Evolutionary conservation across 2,329 filamentous ascomycete genomes (phyloP), one percentile per base, ranked within the genome.

Genomic region (Ceratocystis albifundus): DNA sequence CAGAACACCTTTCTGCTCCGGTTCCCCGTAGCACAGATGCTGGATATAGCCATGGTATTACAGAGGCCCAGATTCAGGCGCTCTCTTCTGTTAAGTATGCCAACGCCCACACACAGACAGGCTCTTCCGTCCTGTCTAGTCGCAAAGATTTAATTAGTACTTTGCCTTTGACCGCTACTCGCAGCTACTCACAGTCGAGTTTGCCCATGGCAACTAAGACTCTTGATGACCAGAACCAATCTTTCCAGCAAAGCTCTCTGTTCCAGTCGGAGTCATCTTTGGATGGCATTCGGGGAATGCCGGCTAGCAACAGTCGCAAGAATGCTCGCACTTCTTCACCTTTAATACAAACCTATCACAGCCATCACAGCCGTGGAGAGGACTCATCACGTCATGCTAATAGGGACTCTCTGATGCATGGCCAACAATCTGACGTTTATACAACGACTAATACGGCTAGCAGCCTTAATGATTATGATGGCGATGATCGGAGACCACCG

Each of bases 401-500:
- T 7, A 50, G 41, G 7, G 59, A 32, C 25, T 61, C 64, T 22
- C 25, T 50, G 10, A 45, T n/a, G 30, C n/a, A 55, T 32, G 30
- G 62, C 20, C 46, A 55, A 46, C 64, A 65, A 44, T 62, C 64
- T 17, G 61, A 62, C n/a, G 64, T 68, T 20, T 68, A 68, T 44
- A 65, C 64, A 4, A 46, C n/a, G 57, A 68, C 67, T 5, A 66
- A 66, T 46, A 66, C 64, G 20, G 50, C 65, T n/a, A 45, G 62
- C n/a, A 61, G 64, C 22, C 61, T 67, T 57, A 59, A 67, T n/a
- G 66, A 66, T 45, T 65, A 55, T 15, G 64, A 55, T 10, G 53
- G 59, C 67, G 53, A 48, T 66, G 61, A 70, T 68, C 30, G 63
- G 67, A 32, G 69, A 64, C 57, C 66, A 66, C 64, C 70, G 66